These are phyloP conservation scores for Hypoxylon rubiginosum DNA, from an alignment of 2,329 filamentous ascomycete species.

Conservation along the genomic window DNA sequence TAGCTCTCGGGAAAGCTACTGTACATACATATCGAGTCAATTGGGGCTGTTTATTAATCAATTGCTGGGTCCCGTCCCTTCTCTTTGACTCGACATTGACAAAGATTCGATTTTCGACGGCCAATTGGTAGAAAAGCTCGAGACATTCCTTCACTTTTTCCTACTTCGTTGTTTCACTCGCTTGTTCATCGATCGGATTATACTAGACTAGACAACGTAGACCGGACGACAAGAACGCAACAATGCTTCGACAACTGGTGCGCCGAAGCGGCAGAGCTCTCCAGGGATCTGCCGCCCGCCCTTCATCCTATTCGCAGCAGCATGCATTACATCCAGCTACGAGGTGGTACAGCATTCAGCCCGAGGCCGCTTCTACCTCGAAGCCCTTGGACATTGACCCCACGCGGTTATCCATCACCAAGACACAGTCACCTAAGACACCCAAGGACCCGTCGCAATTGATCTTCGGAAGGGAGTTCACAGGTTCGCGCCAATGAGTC, in stretches of 20 bases:
- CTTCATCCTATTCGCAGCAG: conserved; percentile 52
- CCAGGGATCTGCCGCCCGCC: conserved; percentile 47
- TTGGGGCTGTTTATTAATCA: conserved; percentile 31
- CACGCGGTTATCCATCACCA: conserved; percentile 79
- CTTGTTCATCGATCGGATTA: not conserved
- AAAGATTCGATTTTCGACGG: conserved; percentile 1
- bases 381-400: conserved; percentile 79
- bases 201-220: not conserved
- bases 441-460: conserved; percentile 83
- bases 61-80: conserved; percentile 28
- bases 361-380: conserved; percentile 61
- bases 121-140: conserved; percentile 20
- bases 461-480: conserved; percentile 91
- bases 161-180: not conserved
- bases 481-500: conserved; percentile 71
- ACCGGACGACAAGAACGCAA: not conserved
- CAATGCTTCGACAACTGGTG: conserved; percentile 63
- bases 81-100: conserved; percentile 17
- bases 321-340: conserved; percentile 49
- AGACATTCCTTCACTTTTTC: conserved; percentile 5
- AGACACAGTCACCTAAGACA: conserved; percentile 81
- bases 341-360: conserved; percentile 67
- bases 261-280: conserved; percentile 57
- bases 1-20: conserved; percentile 7
- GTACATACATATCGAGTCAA: conserved; percentile 15